Base-by-base conservation (phyloP, 441 rosid species). In the Euphorbia corollata region DNA sequence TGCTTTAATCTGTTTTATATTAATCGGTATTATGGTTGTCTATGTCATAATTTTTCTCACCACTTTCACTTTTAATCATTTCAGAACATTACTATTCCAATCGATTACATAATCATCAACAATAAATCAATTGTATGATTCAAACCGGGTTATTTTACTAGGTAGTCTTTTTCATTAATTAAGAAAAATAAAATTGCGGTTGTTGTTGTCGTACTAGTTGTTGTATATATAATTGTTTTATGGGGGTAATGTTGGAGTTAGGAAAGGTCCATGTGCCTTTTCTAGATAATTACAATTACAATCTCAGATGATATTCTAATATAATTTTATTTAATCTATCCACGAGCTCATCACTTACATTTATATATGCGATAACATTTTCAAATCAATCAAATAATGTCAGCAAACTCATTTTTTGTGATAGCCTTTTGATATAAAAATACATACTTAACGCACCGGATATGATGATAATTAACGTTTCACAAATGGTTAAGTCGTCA, bases 221-320 rank as follows among this genome's bases (percentile, higher is more conserved):
- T 27, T 27, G 32, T 27, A 1, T 27, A 27, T 27, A 27, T 27
- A 27, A 5, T 45, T 45, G 16, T 45, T 45, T 45, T 45, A 45
- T 45, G 50, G 13, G 6, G 16, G 50, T 0, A 11, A 4, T 22
- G 58, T 54, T 54, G 58, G 27, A 22, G 58, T 20, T 19, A 54
- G 58, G 58, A 54, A 54, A 7, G 58, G 9, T 20, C 30, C 58
- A 54, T 54, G 58, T 54, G 58, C 30, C 58, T 12, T 45, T 45
- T 2, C 50, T 45, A 45, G 16, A 45, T 45, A 45, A 45, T 5
- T 12, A 45, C 50, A 45, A 13, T 36, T 45, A 10, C 6, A 8
- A 41, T 3, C 10, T 45, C 32, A 27, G 32, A 27, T 45, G 4
- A 45, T 36, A 54, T 20, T 27, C 20, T 54, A 54, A 54, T 22